A percentile compares a stretch with the other conserved stretches of the same genome.
phyloP scores from a whole-genome alignment of 2,329 filamentous ascomycete genomes.

The Fusarium multiceps region DNA sequence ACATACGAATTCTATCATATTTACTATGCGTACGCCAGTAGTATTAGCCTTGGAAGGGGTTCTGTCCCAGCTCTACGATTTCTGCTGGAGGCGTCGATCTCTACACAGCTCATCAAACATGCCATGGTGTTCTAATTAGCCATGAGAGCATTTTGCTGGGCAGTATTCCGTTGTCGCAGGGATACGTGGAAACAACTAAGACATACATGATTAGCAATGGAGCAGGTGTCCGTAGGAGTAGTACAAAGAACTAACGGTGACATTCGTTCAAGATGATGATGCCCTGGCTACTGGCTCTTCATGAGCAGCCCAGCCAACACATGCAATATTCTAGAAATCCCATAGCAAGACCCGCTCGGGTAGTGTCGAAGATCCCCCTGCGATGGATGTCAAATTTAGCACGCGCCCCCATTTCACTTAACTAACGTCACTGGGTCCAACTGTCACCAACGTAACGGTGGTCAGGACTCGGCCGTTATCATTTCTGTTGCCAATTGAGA shows the following conservation, averaged over 20 bases:
- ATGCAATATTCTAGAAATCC: conserved; percentile 28
- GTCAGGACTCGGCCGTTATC: conserved; percentile 22
- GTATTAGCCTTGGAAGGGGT: neutral
- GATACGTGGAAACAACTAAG: neutral
- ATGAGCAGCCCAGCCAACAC: conserved; percentile 8
- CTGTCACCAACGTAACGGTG: conserved; percentile 30
- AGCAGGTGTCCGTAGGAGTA: neutral
- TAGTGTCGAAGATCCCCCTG: conserved; percentile 33
- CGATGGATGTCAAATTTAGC: conserved; percentile 46
- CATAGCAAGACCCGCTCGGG: conserved; percentile 31
- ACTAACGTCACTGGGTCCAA: conserved; percentile 13
- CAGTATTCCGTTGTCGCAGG: conserved; percentile 4
- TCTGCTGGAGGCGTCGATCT: conserved; percentile 22
- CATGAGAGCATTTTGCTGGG: neutral
- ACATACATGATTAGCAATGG: conserved; percentile 1
- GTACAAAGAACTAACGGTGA: neutral
- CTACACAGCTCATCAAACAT: conserved; percentile 22
- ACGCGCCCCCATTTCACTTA: conserved; percentile 28
- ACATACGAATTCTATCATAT: neutral
- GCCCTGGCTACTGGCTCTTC: conserved; percentile 19
- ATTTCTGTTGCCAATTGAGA: conserved; percentile 17
- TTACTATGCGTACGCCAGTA: neutral
- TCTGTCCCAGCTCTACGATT: neutral
- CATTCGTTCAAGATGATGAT: neutral
- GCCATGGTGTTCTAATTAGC: conserved; percentile 21